phyloP scores from a whole-genome alignment of 2,329 filamentous ascomycete genomes.

The Fusarium gaditjirri region DNA sequence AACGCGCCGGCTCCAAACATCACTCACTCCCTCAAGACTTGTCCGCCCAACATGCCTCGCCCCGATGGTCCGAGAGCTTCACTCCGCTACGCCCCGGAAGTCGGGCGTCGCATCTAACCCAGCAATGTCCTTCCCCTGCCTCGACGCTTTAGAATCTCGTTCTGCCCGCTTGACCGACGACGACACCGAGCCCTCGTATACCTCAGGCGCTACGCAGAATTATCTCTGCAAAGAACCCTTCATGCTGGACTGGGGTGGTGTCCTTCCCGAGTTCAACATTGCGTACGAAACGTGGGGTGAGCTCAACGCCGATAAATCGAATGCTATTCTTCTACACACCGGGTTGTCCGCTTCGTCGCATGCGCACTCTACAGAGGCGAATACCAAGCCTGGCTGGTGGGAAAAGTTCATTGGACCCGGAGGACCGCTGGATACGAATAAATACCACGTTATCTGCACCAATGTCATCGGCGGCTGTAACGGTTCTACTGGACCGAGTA shows the following conservation, averaged over 20 bases:
- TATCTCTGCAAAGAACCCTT: constrained; percentile 81
- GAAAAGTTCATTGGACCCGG: constrained; percentile 97
- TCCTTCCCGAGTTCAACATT: constrained; percentile 87
- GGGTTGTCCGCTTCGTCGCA: constrained; percentile 97
- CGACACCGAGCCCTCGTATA: constrained; percentile 94
- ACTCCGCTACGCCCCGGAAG: constrained; percentile 31
- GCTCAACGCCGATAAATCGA: constrained; percentile 82
- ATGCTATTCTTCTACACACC: constrained; percentile 92
- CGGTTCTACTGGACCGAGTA: constrained; percentile 91
- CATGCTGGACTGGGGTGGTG: constrained; percentile 92
- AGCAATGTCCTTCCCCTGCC: constrained; percentile 88
- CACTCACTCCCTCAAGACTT: background rate
- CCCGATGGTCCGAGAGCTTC: constrained; percentile 36
- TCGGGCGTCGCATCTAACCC: constrained; percentile 73
- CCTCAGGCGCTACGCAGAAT: constrained; percentile 81
- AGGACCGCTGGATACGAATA: constrained; percentile 85
- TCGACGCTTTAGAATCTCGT: constrained; percentile 83
- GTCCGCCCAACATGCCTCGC: constrained; percentile 6
- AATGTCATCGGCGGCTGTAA: constrained; percentile 97
- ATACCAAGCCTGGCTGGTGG: constrained; percentile 96
- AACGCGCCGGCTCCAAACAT: constrained; percentile 29
- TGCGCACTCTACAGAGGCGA: constrained; percentile 88
- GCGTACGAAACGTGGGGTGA: constrained; percentile 94
- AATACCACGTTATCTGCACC: constrained; percentile 94
- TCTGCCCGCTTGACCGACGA: constrained; percentile 76